A percentile compares a stretch with the other conserved stretches of the same genome.
Conservation (phyloP, 768 basidiomycete genomes). For the Hygrophorus pudorinus region DNA sequence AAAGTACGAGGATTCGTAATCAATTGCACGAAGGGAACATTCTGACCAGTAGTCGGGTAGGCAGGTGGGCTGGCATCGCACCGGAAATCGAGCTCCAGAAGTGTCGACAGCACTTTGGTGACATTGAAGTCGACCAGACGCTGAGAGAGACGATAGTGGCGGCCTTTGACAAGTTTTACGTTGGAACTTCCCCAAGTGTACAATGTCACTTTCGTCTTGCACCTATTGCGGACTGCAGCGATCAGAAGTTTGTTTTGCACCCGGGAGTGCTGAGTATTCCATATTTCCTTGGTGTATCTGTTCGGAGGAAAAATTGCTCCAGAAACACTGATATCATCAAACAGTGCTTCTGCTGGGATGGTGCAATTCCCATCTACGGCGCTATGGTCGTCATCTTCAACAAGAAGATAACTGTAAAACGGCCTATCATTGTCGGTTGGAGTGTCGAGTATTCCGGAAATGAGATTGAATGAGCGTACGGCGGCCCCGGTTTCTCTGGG, state of each 20-base stretch:
- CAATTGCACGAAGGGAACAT: constrained; percentile 34
- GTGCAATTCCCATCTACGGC: constrained; percentile 9
- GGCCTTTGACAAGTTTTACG: constrained; percentile 21
- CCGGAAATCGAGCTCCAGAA: constrained; percentile 37
- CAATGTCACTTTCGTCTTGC: constrained; percentile 25
- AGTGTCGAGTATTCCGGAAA: constrained; percentile 34
- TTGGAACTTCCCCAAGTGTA: constrained; percentile 27
- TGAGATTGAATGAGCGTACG: constrained; percentile 29
- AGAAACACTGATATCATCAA: constrained; percentile 39
- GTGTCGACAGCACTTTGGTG: constrained; percentile 32
- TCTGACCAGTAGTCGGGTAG: constrained; percentile 11
- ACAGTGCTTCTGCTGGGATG: constrained; percentile 37
- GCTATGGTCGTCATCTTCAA: constrained; percentile 21
- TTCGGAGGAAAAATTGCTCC: constrained; percentile 35
- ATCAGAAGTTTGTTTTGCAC: constrained; percentile 29
- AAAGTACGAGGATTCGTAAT: constrained; percentile 33
- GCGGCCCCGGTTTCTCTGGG: constrained; percentile 21
- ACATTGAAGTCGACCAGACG: constrained; percentile 46
- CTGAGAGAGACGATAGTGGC: constrained; percentile 34
- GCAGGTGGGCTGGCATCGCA: constrained; percentile 12
- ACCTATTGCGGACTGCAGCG: constrained; percentile 29
- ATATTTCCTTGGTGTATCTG: constrained; percentile 24
- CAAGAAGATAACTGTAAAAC: constrained; percentile 38
- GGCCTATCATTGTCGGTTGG: constrained; percentile 29
- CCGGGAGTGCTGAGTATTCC: constrained; percentile 27